Evolutionary conservation across 2,329 filamentous ascomycete genomes (phyloP).

Genomic region (Colletotrichum paranaense): DNA sequence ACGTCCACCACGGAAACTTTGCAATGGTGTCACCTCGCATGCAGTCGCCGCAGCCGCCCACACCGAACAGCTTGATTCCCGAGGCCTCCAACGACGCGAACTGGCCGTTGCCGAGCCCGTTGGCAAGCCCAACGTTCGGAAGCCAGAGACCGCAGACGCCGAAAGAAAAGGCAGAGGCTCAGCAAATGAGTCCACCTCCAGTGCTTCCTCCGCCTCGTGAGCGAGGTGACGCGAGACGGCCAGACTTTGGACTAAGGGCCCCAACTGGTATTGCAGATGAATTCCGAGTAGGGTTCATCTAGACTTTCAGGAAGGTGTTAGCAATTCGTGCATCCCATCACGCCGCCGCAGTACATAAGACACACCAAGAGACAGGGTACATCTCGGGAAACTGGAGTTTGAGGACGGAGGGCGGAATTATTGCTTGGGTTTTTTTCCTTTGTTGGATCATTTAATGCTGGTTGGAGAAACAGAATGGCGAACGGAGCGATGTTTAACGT

Average conservation of each 20-base stretch:
- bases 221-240: conserved; percentile 8
- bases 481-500: neutral
- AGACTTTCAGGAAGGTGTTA: neutral
- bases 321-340: neutral
- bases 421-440: neutral
- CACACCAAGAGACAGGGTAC: neutral
- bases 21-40: conserved; percentile 26
- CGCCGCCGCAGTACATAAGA: neutral
- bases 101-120: conserved; percentile 31
- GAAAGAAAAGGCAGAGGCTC: conserved; percentile 18
- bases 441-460: neutral
- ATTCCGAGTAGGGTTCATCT: conserved; percentile 36
- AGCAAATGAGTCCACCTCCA: conserved; percentile 13
- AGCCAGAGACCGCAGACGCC: conserved; percentile 23
- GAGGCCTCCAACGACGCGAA: conserved; percentile 23
- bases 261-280: conserved; percentile 37
- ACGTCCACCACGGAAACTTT: conserved; percentile 24
- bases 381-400: neutral
- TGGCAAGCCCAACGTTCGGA: conserved; percentile 33
- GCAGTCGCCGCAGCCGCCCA: conserved; percentile 21
- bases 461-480: neutral
- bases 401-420: neutral
- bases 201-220: neutral
- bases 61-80: conserved; percentile 3
- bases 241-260: conserved; percentile 34